Base-by-base conservation (phyloP, 495 filamentous ascomycete genomes). In the Hyaloscypha bicolor region DNA sequence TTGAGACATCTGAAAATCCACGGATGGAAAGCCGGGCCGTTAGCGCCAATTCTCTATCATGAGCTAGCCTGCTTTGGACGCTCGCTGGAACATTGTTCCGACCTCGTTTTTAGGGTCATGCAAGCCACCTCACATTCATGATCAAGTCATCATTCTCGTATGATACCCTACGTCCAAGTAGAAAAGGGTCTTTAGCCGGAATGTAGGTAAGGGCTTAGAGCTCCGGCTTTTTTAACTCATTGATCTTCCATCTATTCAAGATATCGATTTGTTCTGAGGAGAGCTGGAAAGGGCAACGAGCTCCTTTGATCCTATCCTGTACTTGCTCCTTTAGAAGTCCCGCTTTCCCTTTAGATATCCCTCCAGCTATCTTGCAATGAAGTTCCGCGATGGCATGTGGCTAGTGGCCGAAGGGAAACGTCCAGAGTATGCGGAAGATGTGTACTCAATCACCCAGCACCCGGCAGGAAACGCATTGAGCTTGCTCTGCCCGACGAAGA, bases 311-410 rank as follows among this genome's bases (percentile, higher is more conserved):
- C 35, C 42, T 48, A 16, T 3, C 16, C 16, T 16, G 9, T 16
- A 12, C 42, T 19, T 48, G 4, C 16, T 48, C 42, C 42, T 48
- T 25, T 25, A 25, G 25, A 25, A 25, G 25, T 25, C 25, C 25
- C 25, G 25, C 25, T 25, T 19, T 48, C 11, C 42, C 42, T 48
- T 48, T 48, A 48, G 11, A 48, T 19, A 16, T 12, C 42, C 16
- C 6, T 48, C 42, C 16, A 16, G 16, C 16, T 4, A 16, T 4
- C 42, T 48, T 12, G 3, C 42, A 19, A 81, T 82, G 81, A 81
- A 79, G 75, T 80, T 83, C 60, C 78, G 81, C 30, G 81, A 83
- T 80, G 78, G 80, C 42, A 84, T 83, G 80, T 86, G 83, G 83
- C 73, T 83, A 22, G 73, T 77, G 31, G 79, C 76, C 22, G 81